These are phyloP conservation scores for Lachnellula suecica DNA, from an alignment of 2,329 filamentous ascomycete species.

Conservation along the genomic window DNA sequence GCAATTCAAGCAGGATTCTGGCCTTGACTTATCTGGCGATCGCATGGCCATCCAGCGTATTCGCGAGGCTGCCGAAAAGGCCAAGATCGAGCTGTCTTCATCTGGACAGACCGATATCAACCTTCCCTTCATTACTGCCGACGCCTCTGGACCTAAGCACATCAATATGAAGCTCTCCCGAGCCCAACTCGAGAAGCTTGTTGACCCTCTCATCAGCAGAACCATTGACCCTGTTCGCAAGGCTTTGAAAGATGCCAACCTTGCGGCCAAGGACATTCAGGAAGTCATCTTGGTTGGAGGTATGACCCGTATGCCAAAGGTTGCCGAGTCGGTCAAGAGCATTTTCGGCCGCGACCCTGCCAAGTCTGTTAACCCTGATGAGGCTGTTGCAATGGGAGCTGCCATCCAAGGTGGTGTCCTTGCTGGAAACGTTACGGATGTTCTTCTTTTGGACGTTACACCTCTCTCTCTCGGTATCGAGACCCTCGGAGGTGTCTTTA, in stretches of 20 bases:
- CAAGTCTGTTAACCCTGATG: conserved; percentile 98
- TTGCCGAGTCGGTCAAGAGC: conserved; percentile 90
- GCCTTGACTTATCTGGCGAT: conserved; percentile 85
- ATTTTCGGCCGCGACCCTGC: conserved; percentile 95
- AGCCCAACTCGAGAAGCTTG: conserved; percentile 88
- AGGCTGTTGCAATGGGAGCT: conserved; percentile 96
- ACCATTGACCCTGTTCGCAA: conserved; percentile 94
- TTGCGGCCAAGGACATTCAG: conserved; percentile 91
- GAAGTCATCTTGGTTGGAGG: conserved; percentile 98
- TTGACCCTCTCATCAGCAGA: conserved; percentile 82
- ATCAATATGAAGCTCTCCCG: conserved; percentile 95
- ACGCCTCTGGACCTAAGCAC: conserved; percentile 94
- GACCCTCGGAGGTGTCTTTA: conserved; percentile 97
- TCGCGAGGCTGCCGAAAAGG: conserved; percentile 97
- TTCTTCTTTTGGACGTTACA: conserved; percentile 92
- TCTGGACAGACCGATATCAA: conserved; percentile 96
- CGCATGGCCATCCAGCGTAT: conserved; percentile 99
- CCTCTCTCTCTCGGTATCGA: conserved; percentile 97
- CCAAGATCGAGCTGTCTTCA: conserved; percentile 97
- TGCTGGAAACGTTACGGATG: conserved; percentile 93
- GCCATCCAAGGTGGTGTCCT: conserved; percentile 97
- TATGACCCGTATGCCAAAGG: conserved; percentile 99
- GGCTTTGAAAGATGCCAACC: conserved; percentile 91
- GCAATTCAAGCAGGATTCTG: conserved; percentile 95
- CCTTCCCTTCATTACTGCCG: conserved; percentile 97